Evolutionary conservation across 257 asterid genomes (phyloP), one percentile per base, ranked within the genome.

Genomic region (Fraxinus cuspidata): DNA sequence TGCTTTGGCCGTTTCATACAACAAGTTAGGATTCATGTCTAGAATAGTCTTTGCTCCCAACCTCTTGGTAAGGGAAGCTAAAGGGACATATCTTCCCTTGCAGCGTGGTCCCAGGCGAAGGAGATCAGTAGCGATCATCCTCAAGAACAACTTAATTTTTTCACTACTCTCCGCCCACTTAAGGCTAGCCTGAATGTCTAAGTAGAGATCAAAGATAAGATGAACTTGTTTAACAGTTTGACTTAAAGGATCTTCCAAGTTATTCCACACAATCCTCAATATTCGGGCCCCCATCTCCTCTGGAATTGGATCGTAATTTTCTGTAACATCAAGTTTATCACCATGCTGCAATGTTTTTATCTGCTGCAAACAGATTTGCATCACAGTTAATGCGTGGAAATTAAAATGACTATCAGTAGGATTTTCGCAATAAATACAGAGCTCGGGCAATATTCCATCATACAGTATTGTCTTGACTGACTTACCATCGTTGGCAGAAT

Each of bases 351-450:
- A 88, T 23, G 98, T 89, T 86, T 93, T 95, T 74, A 93, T 90
- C 91, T 95, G 99, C 91, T 95, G 99, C 82, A 95, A 74, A 82
- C 98, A 95, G 81, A 95, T 95, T 86, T 95, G 99, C 89, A 95
- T 84, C 78, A 95, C 99, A 29, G 99, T 93, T 65, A 95, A 87
- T 40, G 96, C 87, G 73, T 95, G 99, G 79, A 95, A 95, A 83
- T 88, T 95, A 75, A 93, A 95, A 83, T 95, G 99, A 79, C 97
- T 89, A 67, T 95, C 99, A 65, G 60, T 79, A 51, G 97, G 99
- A 78, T 93, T 88, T 91, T 95, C 98, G 31, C 93, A 90, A 31
- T 79, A 89, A 81, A 84, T 71, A 81, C 98, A 93, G 78, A 95
- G 80, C 89, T 93, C 97, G 15, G 96, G 97, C 84, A 95, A 89